Base-by-base conservation (phyloP, 352 stramenopile genomes). In the Phytophthora cryptogea region DNA sequence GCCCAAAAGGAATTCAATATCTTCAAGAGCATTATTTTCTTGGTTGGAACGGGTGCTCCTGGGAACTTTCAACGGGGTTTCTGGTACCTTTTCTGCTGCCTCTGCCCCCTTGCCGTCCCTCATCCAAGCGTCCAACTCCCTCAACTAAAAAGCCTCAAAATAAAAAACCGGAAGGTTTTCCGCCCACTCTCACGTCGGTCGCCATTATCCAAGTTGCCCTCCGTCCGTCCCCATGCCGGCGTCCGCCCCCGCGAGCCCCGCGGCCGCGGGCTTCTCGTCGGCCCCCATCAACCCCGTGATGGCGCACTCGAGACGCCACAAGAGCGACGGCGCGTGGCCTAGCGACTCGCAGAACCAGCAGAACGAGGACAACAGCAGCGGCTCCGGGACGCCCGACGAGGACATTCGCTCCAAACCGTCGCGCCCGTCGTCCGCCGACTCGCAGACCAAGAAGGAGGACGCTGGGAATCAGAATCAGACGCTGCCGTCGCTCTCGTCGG, bases 401-500 rank as follows among this genome's bases (percentile, higher is more conserved):
- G 68, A 77, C 44, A 68, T 68, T 28, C 59, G 59, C 30, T 39
- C 27, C 26, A 69, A 69, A n/a, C n/a, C n/a, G 28, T 2, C 32
- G 2, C 42, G 23, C 14, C 56, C 50, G 27, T 33, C 43, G 9
- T 65, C 56, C 5, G 39, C 49, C 11, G 43, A 27, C 1, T 64
- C 43, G 5, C 64, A 72, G 8, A 14, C 32, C 35, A 61, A 63
- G 33, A 5, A 45, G 10, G 60, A 57, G 11, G 52, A 48, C 20
- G 14, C 2, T 7, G 13, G 20, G 1, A 30, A 2, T 4, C 20
- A 27, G 31, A 62, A 17, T 7, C 53, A 52, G 52, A 58, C 70
- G 31, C 54, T 88, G 20, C 71, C 74, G 1, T 75, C 78, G 37
- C 63, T 88, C 13, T 86, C 78, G 5, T 81, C 74, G 0, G 66